phyloP scores from a whole-genome alignment of 768 basidiomycete genomes.

The Podaxis carcinomalis region DNA sequence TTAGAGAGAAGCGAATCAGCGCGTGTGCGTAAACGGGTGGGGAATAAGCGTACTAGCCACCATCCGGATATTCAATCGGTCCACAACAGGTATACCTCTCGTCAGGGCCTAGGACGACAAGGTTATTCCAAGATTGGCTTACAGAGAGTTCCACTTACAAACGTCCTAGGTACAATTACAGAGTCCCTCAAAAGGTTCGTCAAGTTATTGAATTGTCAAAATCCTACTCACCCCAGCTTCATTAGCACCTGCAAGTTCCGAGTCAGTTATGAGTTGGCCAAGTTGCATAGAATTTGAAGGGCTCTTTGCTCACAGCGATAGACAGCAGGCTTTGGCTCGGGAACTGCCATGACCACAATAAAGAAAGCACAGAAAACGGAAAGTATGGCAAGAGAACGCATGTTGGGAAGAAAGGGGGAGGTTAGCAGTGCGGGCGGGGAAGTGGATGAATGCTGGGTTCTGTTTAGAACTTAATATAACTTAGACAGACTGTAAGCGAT shows the following conservation, averaged over 20 bases:
- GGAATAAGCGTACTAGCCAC: slow-evolving; percentile 9
- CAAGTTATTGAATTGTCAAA: neutral
- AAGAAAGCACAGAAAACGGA: too few relatives aligned
- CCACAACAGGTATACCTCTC: slow-evolving; percentile 12
- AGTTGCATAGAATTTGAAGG: neutral
- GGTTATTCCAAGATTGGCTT: neutral
- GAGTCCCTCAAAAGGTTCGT: too few relatives aligned
- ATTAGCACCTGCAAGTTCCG: neutral
- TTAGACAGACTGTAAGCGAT: too few relatives aligned
- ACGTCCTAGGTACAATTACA: neutral
- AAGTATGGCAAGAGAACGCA: too few relatives aligned
- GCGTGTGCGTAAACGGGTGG: neutral
- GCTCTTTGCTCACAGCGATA: neutral
- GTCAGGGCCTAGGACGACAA: neutral
- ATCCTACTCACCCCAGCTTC: neutral
- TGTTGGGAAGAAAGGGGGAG: too few relatives aligned
- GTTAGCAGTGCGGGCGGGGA: too few relatives aligned
- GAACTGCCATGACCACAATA: too few relatives aligned
- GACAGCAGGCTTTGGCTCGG: too few relatives aligned
- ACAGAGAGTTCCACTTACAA: neutral
- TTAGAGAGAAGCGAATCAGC: neutral
- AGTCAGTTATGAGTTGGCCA: neutral
- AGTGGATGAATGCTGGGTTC: too few relatives aligned
- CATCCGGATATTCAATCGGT: slow-evolving; percentile 8
- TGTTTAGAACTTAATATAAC: too few relatives aligned